phyloP scores from a whole-genome alignment of 2,329 filamentous ascomycete genomes.

The Cladobotryum protrusum region DNA sequence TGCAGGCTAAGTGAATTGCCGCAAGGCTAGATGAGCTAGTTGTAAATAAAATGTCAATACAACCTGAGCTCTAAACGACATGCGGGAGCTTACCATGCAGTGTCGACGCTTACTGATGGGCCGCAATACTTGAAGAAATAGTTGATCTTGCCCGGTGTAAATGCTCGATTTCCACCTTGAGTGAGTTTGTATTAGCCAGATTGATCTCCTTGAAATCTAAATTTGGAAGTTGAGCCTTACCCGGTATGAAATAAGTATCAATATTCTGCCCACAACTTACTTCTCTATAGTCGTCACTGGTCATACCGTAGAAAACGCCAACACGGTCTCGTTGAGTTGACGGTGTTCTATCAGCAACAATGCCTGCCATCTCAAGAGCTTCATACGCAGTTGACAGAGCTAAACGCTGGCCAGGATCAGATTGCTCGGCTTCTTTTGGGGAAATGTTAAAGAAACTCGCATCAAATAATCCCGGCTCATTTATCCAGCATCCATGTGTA shows the following conservation, averaged over 20 bases:
- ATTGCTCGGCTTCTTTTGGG: conserved; percentile 67
- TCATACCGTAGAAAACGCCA: conserved; percentile 70
- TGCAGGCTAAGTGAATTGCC: conserved; percentile 48
- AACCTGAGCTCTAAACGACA: too few relatives aligned
- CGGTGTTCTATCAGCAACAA: conserved; percentile 8
- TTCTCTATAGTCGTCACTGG: conserved; percentile 74
- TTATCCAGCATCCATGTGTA: conserved; percentile 63
- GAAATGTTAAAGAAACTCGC: conserved; percentile 80
- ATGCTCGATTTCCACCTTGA: conserved; percentile 46
- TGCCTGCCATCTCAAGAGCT: conserved; percentile 54
- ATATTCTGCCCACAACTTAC: conserved; percentile 65
- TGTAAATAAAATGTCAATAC: too few relatives aligned
- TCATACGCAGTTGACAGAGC: conserved; percentile 71
- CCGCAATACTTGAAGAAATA: conserved; percentile 74
- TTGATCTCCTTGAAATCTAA: too few relatives aligned
- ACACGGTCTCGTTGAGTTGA: conserved; percentile 53
- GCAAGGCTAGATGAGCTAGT: conserved; percentile 67
- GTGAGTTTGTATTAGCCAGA: too few relatives aligned
- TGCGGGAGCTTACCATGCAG: too few relatives aligned
- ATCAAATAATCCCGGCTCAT: conserved; percentile 69
- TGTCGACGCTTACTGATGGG: conserved; percentile 67
- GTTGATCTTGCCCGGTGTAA: conserved; percentile 58
- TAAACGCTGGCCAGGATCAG: conserved; percentile 69
- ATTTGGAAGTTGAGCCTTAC: too few relatives aligned
- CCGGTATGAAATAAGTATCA: conserved; percentile 50